Conservation (phyloP, 768 basidiomycete genomes). For the Leccinum subtestaceum region DNA sequence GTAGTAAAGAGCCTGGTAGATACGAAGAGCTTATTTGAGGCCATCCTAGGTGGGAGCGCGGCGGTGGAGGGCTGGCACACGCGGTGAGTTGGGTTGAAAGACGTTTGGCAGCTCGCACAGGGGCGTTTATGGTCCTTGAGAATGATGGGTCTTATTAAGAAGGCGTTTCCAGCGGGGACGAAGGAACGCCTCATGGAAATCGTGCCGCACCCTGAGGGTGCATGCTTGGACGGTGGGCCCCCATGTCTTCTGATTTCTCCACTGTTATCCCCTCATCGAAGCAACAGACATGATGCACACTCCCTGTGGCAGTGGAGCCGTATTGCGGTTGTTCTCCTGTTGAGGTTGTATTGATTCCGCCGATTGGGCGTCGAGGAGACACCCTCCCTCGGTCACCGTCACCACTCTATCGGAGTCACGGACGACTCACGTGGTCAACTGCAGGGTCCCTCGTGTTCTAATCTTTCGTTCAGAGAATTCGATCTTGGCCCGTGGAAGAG, state of each 20-base stretch:
- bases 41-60: conserved; percentile 17
- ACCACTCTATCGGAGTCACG: conserved; percentile 22
- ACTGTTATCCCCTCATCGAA: conserved; percentile 14
- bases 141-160: conserved; percentile 20
- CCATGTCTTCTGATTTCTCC: conserved; percentile 10
- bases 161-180: conserved; percentile 14
- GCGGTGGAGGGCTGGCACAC: conserved; percentile 8
- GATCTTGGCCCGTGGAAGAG: not conserved
- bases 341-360: not conserved
- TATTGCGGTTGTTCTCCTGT: conserved; percentile 7
- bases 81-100: conserved; percentile 15
- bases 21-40: conserved; percentile 21
- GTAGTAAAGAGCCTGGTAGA: conserved; percentile 20
- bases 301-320: conserved; percentile 3
- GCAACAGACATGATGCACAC: not conserved
- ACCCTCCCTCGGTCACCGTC: conserved; percentile 5
- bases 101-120: conserved; percentile 16
- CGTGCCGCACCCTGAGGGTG: conserved; percentile 25
- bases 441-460: conserved; percentile 28
- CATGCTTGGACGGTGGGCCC: conserved; percentile 16
- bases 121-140: conserved; percentile 17
- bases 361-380: not conserved
- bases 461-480: conserved; percentile 4
- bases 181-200: conserved; percentile 30
- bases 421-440: conserved; percentile 20